Evolutionary conservation across 2,329 filamentous ascomycete species (phyloP), one percentile per base, ranked within the genome.

Genomic region (Aspergillus caelatus): DNA sequence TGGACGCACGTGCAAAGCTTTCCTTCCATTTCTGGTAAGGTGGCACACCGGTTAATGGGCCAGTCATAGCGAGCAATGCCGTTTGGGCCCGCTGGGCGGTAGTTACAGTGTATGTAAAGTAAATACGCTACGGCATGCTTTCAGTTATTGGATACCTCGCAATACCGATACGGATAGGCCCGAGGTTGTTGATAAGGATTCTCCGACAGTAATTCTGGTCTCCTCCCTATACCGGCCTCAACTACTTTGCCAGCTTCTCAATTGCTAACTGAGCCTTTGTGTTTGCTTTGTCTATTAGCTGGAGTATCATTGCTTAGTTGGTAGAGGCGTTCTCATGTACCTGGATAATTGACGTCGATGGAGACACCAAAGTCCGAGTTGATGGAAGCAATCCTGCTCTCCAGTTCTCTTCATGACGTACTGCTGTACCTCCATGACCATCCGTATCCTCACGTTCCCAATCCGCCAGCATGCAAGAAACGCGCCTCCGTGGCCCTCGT

Each of bases 401-500:
- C 72, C 16, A 64, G 66, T 41, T 68, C 72, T 48, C 73, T 79
- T 19, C 74, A 76, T 62, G 57, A 69, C 39, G 75, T 75, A 45
- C 62, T 79, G 48, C 57, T 67, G 16, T 72, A 76, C 57, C 70
- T 80, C 26, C 66, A 77, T 61, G 69, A 74, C 36, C 67, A 74
- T 39, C 77, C 78, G 21, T 82, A 78, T 65, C 79, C 80, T n/a
- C 72, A 79, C 64, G 77, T 82, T 4, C 74, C 79, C 30, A 82
- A 81, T 64, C 80, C 81, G 7, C 80, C 83, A 23, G 73, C 75
- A 39, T 81, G 83, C 68, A 83, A 82, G 64, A 86, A 86, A 72
- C 83, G 88, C 65, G 88, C 88, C n/a, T 88, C 87, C 3, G 88
- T 91, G 46, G 88, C 88, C 26, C 76, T 90, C 55, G 85, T 90